A percentile compares a stretch with the other conserved stretches of the same genome.
phyloP scores from a whole-genome alignment of 148 eudicot species.

The Silene conica region DNA sequence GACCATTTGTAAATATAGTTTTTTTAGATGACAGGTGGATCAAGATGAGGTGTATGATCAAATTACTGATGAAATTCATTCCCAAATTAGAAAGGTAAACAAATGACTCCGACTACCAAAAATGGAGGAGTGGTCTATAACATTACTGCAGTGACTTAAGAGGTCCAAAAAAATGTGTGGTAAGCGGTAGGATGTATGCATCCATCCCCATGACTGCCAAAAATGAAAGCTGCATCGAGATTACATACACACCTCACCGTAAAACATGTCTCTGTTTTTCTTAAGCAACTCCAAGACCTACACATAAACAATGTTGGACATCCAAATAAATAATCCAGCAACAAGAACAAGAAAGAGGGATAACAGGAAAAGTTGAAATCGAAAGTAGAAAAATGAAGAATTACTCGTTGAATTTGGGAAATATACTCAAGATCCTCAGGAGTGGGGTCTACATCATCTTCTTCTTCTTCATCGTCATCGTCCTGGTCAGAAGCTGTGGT shows the following conservation, averaged over 20 bases:
- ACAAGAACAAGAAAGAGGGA: not conserved
- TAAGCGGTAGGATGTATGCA: too few species aligned
- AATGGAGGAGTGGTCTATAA: too few species aligned
- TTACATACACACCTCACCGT: conserved; percentile 55
- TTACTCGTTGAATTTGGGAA: conserved; percentile 57
- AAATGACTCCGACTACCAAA: too few species aligned
- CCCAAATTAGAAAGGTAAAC: too few species aligned
- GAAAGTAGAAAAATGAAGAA: not conserved
- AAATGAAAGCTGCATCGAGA: too few species aligned
- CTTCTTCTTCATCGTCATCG: not conserved
- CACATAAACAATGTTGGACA: conserved; percentile 2
- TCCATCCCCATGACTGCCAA: too few species aligned
- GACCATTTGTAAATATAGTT: too few species aligned
- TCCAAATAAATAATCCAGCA: not conserved
- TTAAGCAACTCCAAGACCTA: conserved; percentile 88
- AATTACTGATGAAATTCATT: too few species aligned
- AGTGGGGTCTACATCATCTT: conserved; percentile 9
- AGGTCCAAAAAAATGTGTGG: too few species aligned
- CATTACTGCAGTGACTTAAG: too few species aligned
- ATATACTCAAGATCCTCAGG: conserved; percentile 16
- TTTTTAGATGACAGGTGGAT: too few species aligned
- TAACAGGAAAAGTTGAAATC: not conserved
- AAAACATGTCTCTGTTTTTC: conserved; percentile 89
- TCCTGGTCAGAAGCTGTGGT: not conserved
- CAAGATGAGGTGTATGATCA: too few species aligned